Evolutionary conservation across 1,139 yeast species (phyloP), one percentile per base, ranked within the genome.

Genomic region (Wickerhamomyces sp.): DNA sequence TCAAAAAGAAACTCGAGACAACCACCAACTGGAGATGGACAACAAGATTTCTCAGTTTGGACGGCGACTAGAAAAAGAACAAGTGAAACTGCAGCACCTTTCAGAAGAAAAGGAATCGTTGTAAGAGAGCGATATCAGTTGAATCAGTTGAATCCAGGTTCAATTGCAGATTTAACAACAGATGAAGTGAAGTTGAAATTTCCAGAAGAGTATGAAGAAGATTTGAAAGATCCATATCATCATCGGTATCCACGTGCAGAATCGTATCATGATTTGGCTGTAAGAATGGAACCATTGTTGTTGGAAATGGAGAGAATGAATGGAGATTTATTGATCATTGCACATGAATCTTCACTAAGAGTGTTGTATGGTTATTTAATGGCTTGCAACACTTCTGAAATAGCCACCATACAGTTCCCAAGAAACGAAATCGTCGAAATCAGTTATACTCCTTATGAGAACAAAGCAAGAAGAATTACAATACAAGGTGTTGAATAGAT

Each of bases 211-310:
- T 84, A 71, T 53, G 70, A 66, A 39, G 79, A 74, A 49, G 85
- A 78, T 53, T 42, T 63, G 37, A 64, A 68, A 42, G 96, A 89
- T 57, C 96, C 96, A 3, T 93, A 91, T 55, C 96, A 91, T 58
- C 91, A 84, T 57, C 70, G 98, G 40, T 91, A 77, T 57, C 87
- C 96, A 7, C 70, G 97, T 37, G 87, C 95, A 0, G 99, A 91
- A 60, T 85, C 94, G 37, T 91, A 88, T 56, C 98, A 91, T 59
- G 98, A 91, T 58, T 70, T 93, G 39, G 97, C 98, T 0, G 83
- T 91, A 29, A 79, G 95, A 48, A 76, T 93, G 61, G 98, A 93
- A 59, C 96, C 98, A 0, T 68, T 91, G 42, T 78, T 91, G 42
- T 68, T 91, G 57, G 97, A 89, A 59, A 81, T 91, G 79, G 98